Base-by-base conservation (phyloP, 73 alveolate genomes). In the Breviolum minutum region DNA sequence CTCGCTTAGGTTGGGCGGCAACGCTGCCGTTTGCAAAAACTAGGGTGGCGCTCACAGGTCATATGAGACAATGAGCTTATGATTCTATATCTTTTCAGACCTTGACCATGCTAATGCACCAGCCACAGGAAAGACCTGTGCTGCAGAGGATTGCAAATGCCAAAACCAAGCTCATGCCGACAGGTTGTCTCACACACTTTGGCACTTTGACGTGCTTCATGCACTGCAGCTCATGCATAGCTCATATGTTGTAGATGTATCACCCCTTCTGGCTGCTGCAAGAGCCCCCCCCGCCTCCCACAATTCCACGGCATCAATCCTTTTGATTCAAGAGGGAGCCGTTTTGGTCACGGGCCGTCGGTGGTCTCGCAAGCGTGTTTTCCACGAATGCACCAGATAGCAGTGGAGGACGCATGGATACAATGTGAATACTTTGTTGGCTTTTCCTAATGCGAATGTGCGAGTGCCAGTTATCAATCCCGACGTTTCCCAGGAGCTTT, bases 331-430 rank as follows among this genome's bases (percentile, higher is more conserved):
- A 83, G 92, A 83, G 60, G 76, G 60, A 83, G 92, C 73, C 92
- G 54, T 83, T 20, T 83, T 83, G 92, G 92, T 83, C 71, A 62
- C 92, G 73, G 92, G 62, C 92, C 7, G 76, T n/a, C n/a, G 76
- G 62, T 81, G 92, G 88, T 80, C 64, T 10, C 13, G 92, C 73
- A 24, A 61, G 92, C 73, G 92, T 74, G 71, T 83, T 83, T 83
- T 83, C 92, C 92, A 83, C 63, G 92, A 62, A 83, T 24, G 92
- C 92, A 54, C 62, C 61, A 40, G 68, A 17, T 9, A 61, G 76
- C 92, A 83, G 92, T 61, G 92, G 92, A 83, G 92, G 92, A 83
- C 92, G 30, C 16, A 29, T 54, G 61, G 14, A 76, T 76, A 61
- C 63, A 76, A n/a, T 40, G 54, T 40, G 54, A 40, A 40, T 40